Evolutionary conservation across 2,329 filamentous ascomycete genomes (phyloP), one percentile per base, ranked within the genome.

Genomic region (Calonectria pteridis): DNA sequence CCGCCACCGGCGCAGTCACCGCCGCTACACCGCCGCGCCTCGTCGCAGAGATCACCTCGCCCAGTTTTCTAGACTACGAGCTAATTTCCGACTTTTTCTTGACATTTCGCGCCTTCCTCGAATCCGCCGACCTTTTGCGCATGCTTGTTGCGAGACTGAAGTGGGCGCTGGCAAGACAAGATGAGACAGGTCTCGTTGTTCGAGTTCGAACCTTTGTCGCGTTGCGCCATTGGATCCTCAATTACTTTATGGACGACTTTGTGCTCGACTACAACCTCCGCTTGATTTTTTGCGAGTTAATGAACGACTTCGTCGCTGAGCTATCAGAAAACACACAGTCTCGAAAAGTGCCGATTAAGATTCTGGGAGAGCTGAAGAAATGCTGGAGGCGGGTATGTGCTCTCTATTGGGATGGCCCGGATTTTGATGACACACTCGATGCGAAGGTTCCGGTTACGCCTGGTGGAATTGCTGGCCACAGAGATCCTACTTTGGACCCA

Each of bases 191-290:
- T 49, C 94, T 95, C 82, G 95, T 99, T 67, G 97, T 98, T n/a
- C 92, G 96, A 64, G 97, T 99, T 20, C 92, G 97, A 51, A 97
- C 96, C 0, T 99, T 98, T 86, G 97, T 98, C 31, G 97, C 97
- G 10, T 89, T 98, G 55, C 92, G 97, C 71, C 97, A 99, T 84
- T 99, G 97, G 97, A 96, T 98, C 71, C 86, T 99, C 75, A 99
- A 99, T 83, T 99, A 99, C 84, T 99, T 98, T 78, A 90, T 94
- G 69, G 97, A 99, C 82, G 97, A 99, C 82, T 99, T 98, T 82
- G 91, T 97, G 50, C 85, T 93, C 29, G 92, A 96, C 81, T 93
- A 93, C 81, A 87, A 90, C 55, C 87, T 98, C 37, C 93, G 96
- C 11, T 87, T 90, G 6, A 91, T 91, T 20, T 98, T 98, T 82